Evolutionary conservation across 768 basidiomycete species (phyloP), one percentile per base, ranked within the genome.

Genomic region (Trametes cubensis): DNA sequence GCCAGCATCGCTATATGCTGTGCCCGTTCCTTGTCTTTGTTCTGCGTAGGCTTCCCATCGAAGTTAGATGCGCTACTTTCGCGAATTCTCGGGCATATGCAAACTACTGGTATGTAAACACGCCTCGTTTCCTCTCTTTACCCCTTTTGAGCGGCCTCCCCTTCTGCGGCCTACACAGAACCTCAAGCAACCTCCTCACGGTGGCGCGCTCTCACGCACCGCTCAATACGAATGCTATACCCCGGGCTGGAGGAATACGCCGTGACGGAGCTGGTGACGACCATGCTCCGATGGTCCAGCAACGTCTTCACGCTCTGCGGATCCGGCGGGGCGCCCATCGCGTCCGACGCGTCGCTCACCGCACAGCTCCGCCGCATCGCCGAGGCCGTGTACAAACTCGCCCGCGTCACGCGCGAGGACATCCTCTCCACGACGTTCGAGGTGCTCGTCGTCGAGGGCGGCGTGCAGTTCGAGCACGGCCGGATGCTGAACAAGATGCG

Each of bases 381-480:
- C 13, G 82, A 81, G 55, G 79, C 87, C 0, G 86, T 86, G 21
- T 82, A 83, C 69, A 80, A 80, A 61, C 76, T 92, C 30, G 87
- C 88, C 13, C 81, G 79, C 51, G 83, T 89, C 42, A 81, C 83
- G 39, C 78, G 83, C 51, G 89, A 92, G 67, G 89, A 90, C 62
- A 89, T 90, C 68, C 82, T 92, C 78, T 88, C 86, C 2, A 88
- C 89, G 2, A 85, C 81, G 60, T 92, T 92, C 67, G 88, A 92
- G 66, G 80, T 91, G 39, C 73, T 88, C 42, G 80, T 84, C 20
- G 81, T 85, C 2, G 85, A 88, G 60, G 79, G 81, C 34, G 82
- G 81, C 2, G 76, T 77, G 18, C 14, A 73, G 13, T 87, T 84
- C 67, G 80, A 85, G 55, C 72, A 74, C 3, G 74, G 77, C 21